Evolutionary conservation across 495 filamentous ascomycete genomes (phyloP).

Genomic region (Stereocaulon alpinum): DNA sequence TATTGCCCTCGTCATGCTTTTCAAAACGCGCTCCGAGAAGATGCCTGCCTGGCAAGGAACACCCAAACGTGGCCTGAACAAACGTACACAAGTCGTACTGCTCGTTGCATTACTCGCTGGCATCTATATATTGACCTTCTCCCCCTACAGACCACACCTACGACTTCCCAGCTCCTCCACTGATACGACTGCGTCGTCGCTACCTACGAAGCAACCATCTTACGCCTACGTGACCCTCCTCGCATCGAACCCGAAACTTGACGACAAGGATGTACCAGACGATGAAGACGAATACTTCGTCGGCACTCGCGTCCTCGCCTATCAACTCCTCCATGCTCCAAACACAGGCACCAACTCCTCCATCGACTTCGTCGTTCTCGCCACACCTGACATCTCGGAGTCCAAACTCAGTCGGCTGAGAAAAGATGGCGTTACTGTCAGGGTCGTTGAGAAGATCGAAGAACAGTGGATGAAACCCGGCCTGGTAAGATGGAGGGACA

Average conservation of each 20-base stretch:
- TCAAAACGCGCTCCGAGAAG: not conserved
- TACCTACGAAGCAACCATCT: not conserved
- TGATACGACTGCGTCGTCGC: not conserved
- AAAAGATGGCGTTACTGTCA: constrained; percentile 29
- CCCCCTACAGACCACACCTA: not conserved
- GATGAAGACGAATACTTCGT: constrained; percentile 33
- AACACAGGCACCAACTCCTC: constrained; percentile 23
- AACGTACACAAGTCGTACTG: not conserved
- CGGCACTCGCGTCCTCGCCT: constrained; percentile 32
- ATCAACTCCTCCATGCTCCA: constrained; percentile 36
- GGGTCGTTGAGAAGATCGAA: constrained; percentile 25
- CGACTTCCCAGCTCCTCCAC: not conserved
- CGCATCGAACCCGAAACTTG: constrained; percentile 9
- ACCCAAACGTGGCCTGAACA: not conserved
- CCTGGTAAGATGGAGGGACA: constrained; percentile 25
- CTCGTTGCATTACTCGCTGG: not conserved
- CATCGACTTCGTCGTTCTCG: constrained; percentile 31
- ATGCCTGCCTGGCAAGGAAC: constrained; percentile 3
- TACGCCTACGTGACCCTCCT: constrained; percentile 18
- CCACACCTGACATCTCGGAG: constrained; percentile 21
- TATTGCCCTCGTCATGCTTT: not conserved
- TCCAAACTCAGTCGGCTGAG: constrained; percentile 24
- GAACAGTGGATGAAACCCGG: constrained; percentile 24
- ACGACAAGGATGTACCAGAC: constrained; percentile 4
- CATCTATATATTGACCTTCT: constrained; percentile 2